Percentiles rank a stretch among this genome's conserved stretches.
Conservation (phyloP, 139 green algal genomes). For the Asterochloris sp. region DNA sequence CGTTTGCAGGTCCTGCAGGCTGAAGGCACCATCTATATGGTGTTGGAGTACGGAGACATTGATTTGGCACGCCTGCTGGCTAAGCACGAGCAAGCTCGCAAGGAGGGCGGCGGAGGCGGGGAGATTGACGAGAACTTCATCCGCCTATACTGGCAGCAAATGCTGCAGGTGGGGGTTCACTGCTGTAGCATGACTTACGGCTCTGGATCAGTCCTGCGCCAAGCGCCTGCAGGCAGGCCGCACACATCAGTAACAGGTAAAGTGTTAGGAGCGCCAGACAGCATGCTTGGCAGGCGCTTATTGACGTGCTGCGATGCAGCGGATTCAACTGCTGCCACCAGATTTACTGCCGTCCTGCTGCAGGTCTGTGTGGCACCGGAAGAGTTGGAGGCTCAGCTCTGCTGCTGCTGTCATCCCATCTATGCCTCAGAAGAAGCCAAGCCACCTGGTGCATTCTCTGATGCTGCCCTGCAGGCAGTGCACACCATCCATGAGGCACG, state of each 20-base stretch:
- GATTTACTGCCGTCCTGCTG: too few species aligned
- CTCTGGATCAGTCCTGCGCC: too few species aligned
- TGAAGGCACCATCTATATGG: conserved; percentile 88
- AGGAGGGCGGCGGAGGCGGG: conserved; percentile 8
- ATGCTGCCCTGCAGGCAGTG: conserved; percentile 67
- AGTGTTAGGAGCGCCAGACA: too few species aligned
- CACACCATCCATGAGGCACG: conserved; percentile 86
- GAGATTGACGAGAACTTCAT: conserved; percentile 93
- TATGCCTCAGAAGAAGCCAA: background rate
- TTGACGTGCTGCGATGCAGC: too few species aligned
- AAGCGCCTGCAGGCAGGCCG: too few species aligned
- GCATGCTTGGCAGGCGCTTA: too few species aligned
- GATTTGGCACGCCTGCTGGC: conserved; percentile 87
- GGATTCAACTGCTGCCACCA: background rate
- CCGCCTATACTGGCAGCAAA: conserved; percentile 96
- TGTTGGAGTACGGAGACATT: conserved; percentile 97
- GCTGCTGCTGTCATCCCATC: too few species aligned
- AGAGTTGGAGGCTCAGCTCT: too few species aligned
- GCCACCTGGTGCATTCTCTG: too few species aligned
- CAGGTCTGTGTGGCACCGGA: too few species aligned
- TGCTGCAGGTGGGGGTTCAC: conserved; percentile 69
- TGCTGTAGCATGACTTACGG: too few species aligned
- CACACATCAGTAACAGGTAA: too few species aligned
- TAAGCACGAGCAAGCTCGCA: conserved; percentile 17
- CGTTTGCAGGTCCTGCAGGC: conserved; percentile 53